A percentile compares a stretch with the other conserved stretches of the same genome.
Conservation (phyloP, 2,329 filamentous ascomycete genomes). For the Pyricularia sp. region DNA sequence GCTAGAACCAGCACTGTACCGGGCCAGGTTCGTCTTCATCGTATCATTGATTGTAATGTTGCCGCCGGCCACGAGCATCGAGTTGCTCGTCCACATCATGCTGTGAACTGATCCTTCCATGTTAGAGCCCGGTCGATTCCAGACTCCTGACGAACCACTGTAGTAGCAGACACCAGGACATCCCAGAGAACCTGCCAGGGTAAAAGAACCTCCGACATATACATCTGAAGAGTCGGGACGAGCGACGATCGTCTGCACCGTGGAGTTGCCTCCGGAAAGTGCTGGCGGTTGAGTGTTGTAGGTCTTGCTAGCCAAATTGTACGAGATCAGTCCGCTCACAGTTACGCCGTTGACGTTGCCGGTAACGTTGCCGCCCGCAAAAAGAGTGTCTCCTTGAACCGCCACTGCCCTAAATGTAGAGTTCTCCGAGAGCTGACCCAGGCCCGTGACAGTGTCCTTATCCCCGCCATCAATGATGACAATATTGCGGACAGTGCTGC, state of each 20-base stretch:
- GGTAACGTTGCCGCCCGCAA: constrained; percentile 71
- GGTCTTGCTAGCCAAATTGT: constrained; percentile 58
- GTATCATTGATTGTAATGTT: constrained; percentile 61
- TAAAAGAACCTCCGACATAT: constrained; percentile 80
- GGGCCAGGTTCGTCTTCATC: constrained; percentile 53
- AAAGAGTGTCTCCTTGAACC: constrained; percentile 58
- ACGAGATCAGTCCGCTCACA: constrained; percentile 69
- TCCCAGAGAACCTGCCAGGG: constrained; percentile 70
- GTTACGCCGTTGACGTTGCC: constrained; percentile 55
- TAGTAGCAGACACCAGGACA: constrained; percentile 80
- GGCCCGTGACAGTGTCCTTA: constrained; percentile 55
- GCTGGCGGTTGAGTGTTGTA: constrained; percentile 67
- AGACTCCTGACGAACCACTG: constrained; percentile 60
- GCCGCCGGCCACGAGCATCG: constrained; percentile 67
- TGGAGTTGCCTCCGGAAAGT: constrained; percentile 58
- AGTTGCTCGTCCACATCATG: constrained; percentile 68
- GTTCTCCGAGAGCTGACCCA: constrained; percentile 58
- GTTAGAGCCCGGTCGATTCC: constrained; percentile 68
- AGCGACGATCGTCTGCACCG: constrained; percentile 67
- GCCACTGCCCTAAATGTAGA: constrained; percentile 70
- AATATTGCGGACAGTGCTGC: constrained; percentile 67
- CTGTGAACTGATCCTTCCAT: constrained; percentile 61
- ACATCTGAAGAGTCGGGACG: constrained; percentile 64
- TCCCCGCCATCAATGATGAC: constrained; percentile 73
- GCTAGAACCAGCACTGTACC: constrained; percentile 59